phyloP scores from a whole-genome alignment of 257 asterid species.

The Nicotiana sylvestris region DNA sequence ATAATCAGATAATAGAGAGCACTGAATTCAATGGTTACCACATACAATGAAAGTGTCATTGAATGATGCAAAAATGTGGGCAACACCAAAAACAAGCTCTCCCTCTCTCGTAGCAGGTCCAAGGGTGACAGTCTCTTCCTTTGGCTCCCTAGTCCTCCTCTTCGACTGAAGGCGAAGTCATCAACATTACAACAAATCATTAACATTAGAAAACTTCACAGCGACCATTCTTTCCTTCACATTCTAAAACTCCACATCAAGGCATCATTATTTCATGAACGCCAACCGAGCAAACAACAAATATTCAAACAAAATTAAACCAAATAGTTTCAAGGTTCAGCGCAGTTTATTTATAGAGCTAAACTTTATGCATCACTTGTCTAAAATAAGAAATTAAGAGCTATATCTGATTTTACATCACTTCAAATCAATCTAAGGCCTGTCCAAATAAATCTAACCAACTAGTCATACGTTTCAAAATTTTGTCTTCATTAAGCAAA shows the following conservation, averaged over 20 bases:
- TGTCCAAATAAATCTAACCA: neutral
- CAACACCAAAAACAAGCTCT: constrained; percentile 10
- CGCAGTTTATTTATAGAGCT: neutral
- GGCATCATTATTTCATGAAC: neutral
- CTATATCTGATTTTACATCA: neutral
- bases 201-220: neutral
- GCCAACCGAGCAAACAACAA: neutral
- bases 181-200: neutral
- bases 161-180: neutral
- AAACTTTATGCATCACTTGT: neutral
- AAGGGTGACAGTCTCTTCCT: constrained; percentile 9
- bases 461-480: neutral
- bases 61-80: constrained; percentile 10
- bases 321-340: neutral
- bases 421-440: neutral
- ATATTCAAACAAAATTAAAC: neutral
- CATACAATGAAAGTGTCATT: constrained; percentile 13
- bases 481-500: neutral
- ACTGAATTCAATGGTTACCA: neutral
- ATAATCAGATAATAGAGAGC: neutral
- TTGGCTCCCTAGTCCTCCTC: constrained; percentile 13
- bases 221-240: neutral
- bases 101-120: constrained; percentile 11
- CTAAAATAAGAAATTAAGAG: neutral
- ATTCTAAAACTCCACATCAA: neutral